Evolutionary conservation across 352 stramenopile genomes (phyloP).

Genomic region (Phytophthora hybrid): DNA sequence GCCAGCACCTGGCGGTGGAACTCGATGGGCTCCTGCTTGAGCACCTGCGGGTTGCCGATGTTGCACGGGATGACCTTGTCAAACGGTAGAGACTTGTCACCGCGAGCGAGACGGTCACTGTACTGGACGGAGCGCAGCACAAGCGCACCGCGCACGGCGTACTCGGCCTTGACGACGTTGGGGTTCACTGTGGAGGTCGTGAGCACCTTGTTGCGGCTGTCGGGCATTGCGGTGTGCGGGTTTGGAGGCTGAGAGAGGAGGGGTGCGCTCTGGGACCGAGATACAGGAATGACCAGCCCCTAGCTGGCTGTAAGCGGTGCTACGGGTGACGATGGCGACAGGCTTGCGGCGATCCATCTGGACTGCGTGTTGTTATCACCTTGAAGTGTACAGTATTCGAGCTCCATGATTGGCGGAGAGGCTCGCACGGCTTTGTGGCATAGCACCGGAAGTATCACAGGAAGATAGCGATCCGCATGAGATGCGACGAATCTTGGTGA

Average conservation of each 20-base stretch:
- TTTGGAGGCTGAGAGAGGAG: background rate
- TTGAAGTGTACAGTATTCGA: background rate
- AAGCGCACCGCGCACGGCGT: slow-evolving; percentile 90
- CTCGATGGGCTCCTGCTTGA: slow-evolving; percentile 95
- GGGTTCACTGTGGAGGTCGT: slow-evolving; percentile 45
- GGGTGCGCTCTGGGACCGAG: background rate
- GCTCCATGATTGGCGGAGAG: background rate
- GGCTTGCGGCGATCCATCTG: background rate
- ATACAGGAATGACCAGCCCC: background rate
- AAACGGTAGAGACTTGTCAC: slow-evolving; percentile 53
- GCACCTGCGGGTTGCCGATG: slow-evolving; percentile 97
- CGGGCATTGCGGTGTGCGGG: background rate
- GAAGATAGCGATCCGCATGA: background rate
- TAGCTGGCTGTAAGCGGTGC: background rate
- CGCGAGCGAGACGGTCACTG: slow-evolving; percentile 66
- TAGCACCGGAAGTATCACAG: background rate
- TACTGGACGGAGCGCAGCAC: slow-evolving; percentile 86
- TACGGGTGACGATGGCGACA: background rate
- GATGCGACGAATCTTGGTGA: background rate
- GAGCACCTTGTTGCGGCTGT: background rate
- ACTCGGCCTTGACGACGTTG: slow-evolving; percentile 82
- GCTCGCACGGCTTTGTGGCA: background rate
- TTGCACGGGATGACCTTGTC: slow-evolving; percentile 97
- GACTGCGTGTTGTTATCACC: background rate
- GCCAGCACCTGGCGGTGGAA: slow-evolving; percentile 94